Evolutionary conservation across 2,329 filamentous ascomycete genomes (phyloP), one percentile per base, ranked within the genome.

Genomic region (Fusarium papillatum): DNA sequence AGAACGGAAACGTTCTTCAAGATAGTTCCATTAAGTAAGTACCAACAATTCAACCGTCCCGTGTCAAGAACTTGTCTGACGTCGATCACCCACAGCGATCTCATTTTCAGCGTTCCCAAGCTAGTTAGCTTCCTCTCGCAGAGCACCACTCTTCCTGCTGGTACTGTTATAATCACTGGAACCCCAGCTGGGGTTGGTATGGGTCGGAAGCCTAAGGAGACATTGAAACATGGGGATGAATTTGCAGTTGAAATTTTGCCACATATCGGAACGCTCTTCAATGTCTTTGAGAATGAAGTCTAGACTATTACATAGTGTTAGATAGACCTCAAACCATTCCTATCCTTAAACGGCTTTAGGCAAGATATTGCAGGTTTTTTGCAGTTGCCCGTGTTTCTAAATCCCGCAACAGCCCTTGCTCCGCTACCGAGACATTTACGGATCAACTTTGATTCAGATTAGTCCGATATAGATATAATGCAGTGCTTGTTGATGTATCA

Each of bases 171-270:
- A 68, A 92, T 93, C 74, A 93, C 91, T 7, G 92, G 92, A 70
- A 93, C 92, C 9, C 93, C 93, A 0, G 88, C 92, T 70, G 93
- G 93, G 31, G 93, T 95, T 24, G 93, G 92, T 2, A 91, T 93
- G 88, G 93, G 92, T 19, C 87, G 89, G 68, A 92, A 88, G 60
- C 93, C 93, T 5, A 89, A 89, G 73, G 80, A 93, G 22, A 94
- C 92, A 89, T 82, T 95, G 63, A 91, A 91, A 81, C 88, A 95
- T 80, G 92, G 92, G 2, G 93, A 95, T 80, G 84, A 86, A 73
- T 87, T 85, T 68, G 82, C 83, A 1, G 85, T 87, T 8, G 85
- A 87, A 80, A 83, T 87, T 59, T 76, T 83, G 69, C 79, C 79
- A 48, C 81, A 87, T 74, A 84, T 87, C 50, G 86, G 85, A 43